These are phyloP conservation scores for Pseudogymnoascus destructans DNA, from an alignment of 2,329 filamentous ascomycete genomes.

Conservation along the genomic window DNA sequence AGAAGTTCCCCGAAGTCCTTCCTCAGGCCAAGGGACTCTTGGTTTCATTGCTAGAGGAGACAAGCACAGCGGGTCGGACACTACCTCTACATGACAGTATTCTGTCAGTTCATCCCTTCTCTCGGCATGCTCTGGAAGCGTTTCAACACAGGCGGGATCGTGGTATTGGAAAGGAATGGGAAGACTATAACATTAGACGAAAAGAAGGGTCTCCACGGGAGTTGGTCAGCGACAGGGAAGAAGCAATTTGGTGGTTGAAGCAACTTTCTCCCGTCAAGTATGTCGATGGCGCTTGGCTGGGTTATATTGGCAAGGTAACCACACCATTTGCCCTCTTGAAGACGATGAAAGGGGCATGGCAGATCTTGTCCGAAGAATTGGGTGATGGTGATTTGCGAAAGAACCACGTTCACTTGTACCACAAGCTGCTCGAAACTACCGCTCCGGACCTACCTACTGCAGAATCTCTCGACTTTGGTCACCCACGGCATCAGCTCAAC, in stretches of 20 bases:
- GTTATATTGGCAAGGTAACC: slow-evolving; percentile 32
- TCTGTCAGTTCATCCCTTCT: slow-evolving; percentile 25
- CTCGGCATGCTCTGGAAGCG: slow-evolving; percentile 18
- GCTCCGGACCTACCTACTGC: slow-evolving; percentile 19
- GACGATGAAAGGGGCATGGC: slow-evolving; percentile 34
- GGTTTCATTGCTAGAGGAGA: slow-evolving; percentile 27
- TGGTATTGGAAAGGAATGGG: slow-evolving; percentile 27
- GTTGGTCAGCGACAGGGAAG: slow-evolving; percentile 26
- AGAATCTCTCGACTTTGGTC: slow-evolving; percentile 14
- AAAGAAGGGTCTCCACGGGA: slow-evolving; percentile 26
- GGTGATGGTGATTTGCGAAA: slow-evolving; percentile 35
- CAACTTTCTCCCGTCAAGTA: slow-evolving; percentile 32
- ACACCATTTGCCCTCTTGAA: slow-evolving; percentile 30
- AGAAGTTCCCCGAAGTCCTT: slow-evolving; percentile 27
- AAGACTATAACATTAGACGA: slow-evolving; percentile 17
- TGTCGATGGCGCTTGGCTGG: slow-evolving; percentile 38
- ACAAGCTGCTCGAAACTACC: slow-evolving; percentile 22
- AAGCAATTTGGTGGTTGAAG: slow-evolving; percentile 30
- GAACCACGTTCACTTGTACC: slow-evolving; percentile 32
- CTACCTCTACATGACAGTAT: slow-evolving; percentile 22
- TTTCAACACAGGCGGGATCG: slow-evolving; percentile 27
- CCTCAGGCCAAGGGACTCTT: slow-evolving; percentile 26
- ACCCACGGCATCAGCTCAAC: slow-evolving; percentile 14
- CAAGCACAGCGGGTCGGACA: slow-evolving; percentile 19
- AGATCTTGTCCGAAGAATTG: slow-evolving; percentile 37